phyloP scores from a whole-genome alignment of 2,329 filamentous ascomycete genomes.

The Ophiostoma perfectum region DNA sequence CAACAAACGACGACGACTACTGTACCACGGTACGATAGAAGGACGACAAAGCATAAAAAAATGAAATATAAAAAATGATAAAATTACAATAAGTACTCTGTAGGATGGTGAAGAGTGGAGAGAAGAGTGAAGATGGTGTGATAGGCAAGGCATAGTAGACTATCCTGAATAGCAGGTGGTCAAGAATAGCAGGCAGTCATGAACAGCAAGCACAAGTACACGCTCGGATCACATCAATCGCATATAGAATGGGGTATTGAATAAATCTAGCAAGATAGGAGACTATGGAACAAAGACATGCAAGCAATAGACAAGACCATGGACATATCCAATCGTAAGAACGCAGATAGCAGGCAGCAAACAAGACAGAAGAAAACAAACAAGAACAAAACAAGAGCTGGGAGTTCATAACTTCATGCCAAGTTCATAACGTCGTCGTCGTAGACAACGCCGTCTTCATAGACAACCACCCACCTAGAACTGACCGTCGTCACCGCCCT shows the following conservation, averaged over 20 bases:
- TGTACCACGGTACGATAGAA: neutral
- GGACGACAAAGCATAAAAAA: conserved; percentile 10
- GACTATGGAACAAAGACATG: neutral
- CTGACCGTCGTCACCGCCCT: conserved; percentile 56
- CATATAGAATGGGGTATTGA: conserved; percentile 16
- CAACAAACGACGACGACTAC: neutral
- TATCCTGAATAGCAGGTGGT: too few species aligned
- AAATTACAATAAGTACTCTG: neutral
- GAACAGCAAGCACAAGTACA: neutral
- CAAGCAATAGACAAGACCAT: neutral
- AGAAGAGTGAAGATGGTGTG: neutral
- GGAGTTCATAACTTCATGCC: conserved; percentile 22
- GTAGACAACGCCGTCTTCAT: neutral
- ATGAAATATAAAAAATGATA: conserved; percentile 11
- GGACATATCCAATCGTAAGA: neutral
- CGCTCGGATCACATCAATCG: too few species aligned
- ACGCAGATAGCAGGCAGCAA: neutral
- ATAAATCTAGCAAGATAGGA: conserved; percentile 11
- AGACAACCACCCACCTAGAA: conserved; percentile 37
- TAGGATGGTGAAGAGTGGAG: neutral
- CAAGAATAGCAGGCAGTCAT: neutral
- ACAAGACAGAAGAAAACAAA: neutral
- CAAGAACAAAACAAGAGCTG: conserved; percentile 17
- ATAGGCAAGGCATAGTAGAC: neutral
- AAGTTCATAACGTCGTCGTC: conserved; percentile 2